phyloP scores from a whole-genome alignment of 1,139 yeast species.

The Pichia sp. region DNA sequence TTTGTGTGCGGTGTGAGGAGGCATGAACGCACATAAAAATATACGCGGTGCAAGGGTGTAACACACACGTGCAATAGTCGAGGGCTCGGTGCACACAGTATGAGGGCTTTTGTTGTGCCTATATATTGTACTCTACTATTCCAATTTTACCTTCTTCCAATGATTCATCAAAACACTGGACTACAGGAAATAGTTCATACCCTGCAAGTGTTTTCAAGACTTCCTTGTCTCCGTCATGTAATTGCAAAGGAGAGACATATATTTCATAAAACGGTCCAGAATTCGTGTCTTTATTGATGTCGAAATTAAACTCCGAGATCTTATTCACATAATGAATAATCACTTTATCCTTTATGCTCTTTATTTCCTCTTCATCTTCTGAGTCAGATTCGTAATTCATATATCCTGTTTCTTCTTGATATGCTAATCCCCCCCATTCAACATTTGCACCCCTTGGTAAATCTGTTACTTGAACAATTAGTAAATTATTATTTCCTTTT shows the following conservation, averaged over 20 bases:
- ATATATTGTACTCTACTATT: slow-evolving; percentile 1
- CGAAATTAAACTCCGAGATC: background rate
- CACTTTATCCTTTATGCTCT: slow-evolving; percentile 1
- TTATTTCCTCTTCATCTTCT: slow-evolving; percentile 6
- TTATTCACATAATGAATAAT: slow-evolving; percentile 5
- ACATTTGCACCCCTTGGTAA: slow-evolving; percentile 66
- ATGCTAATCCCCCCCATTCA: slow-evolving; percentile 72
- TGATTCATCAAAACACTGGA: background rate
- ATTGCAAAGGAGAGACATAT: slow-evolving; percentile 6
- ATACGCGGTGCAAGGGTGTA: slow-evolving; percentile 1
- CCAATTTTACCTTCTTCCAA: background rate
- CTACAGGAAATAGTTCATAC: slow-evolving; percentile 8
- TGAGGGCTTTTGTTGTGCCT: background rate
- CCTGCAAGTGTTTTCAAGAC: background rate
- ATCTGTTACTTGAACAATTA: slow-evolving; percentile 51
- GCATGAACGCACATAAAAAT: background rate
- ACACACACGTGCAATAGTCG: slow-evolving; percentile 5
- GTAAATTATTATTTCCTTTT: slow-evolving; percentile 28
- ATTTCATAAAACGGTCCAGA: slow-evolving; percentile 11
- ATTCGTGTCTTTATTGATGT: background rate
- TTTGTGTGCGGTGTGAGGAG: background rate
- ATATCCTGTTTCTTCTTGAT: slow-evolving; percentile 22
- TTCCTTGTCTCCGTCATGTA: background rate
- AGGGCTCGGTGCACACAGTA: background rate
- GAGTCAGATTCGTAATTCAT: slow-evolving; percentile 13